phyloP scores from a whole-genome alignment of 2,329 filamentous ascomycete genomes.

The Scytalidium sp. region DNA sequence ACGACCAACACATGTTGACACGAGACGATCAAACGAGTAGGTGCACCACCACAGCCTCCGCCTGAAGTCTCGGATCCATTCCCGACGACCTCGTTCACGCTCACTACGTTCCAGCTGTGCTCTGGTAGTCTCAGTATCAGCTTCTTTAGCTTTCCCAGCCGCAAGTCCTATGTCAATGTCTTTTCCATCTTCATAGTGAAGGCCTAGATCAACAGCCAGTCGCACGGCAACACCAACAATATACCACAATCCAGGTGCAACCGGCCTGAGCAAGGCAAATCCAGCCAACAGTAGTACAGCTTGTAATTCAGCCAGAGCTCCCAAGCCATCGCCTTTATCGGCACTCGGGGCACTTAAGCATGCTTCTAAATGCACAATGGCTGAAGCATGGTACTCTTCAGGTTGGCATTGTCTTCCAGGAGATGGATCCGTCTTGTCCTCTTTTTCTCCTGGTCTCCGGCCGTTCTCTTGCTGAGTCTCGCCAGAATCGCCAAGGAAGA shows the following conservation, averaged over 20 bases:
- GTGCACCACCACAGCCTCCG: constrained; percentile 95
- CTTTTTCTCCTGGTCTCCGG: constrained; percentile 25
- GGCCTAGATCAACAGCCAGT: constrained; percentile 83
- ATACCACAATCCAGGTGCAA: constrained; percentile 94
- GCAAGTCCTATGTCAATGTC: constrained; percentile 58
- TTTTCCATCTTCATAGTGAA: constrained; percentile 88
- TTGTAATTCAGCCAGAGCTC: constrained; percentile 88
- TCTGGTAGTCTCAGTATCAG: constrained; percentile 27
- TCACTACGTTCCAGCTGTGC: constrained; percentile 29
- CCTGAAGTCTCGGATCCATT: constrained; percentile 84
- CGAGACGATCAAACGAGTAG: constrained; percentile 91
- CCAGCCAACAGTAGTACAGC: constrained; percentile 88
- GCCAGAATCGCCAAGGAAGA: constrained; percentile 71
- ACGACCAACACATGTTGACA: constrained; percentile 88
- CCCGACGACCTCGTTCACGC: constrained; percentile 63
- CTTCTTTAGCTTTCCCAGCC: constrained; percentile 30
- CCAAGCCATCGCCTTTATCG: constrained; percentile 61
- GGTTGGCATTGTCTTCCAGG: constrained; percentile 63
- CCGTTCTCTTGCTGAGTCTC: constrained; percentile 33
- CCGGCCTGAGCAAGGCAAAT: constrained; percentile 85
- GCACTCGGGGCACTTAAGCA: constrained; percentile 60
- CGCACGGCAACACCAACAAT: constrained; percentile 93
- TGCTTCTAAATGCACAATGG: constrained; percentile 85
- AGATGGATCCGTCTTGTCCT: constrained; percentile 24
- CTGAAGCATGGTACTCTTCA: constrained; percentile 94